Conservation (phyloP, 371 early-diverging fungal species). For the Apophysomyces ossiformis region DNA sequence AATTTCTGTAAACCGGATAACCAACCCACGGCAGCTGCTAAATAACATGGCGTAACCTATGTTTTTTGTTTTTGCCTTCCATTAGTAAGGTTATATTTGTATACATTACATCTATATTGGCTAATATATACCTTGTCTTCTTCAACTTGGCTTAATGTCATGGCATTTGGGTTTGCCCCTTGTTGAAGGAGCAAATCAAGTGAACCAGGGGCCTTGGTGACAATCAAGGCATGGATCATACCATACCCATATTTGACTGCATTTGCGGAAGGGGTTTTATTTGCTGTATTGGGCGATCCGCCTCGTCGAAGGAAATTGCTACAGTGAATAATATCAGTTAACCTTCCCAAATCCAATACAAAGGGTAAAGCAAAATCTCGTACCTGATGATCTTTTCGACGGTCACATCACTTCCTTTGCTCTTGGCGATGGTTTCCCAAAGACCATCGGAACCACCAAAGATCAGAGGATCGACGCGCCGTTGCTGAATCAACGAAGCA, state of each 20-base stretch:
- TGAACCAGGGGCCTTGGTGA: constrained; percentile 30
- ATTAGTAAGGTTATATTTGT: neutral
- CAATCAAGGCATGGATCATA: constrained; percentile 47
- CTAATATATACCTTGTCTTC: constrained; percentile 36
- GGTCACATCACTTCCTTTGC: constrained; percentile 36
- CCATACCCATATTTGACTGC: constrained; percentile 50
- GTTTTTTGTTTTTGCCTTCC: neutral
- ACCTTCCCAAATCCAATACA: constrained; percentile 1
- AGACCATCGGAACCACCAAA: constrained; percentile 54
- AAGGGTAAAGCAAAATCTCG: neutral
- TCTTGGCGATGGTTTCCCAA: constrained; percentile 50
- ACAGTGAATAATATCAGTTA: neutral
- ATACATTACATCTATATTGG: neutral
- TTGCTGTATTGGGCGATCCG: constrained; percentile 58
- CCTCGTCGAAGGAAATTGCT: constrained; percentile 51
- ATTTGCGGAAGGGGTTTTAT: constrained; percentile 37
- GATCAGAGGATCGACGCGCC: constrained; percentile 44
- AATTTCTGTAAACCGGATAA: constrained; percentile 45
- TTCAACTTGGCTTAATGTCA: constrained; percentile 39
- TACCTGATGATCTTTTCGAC: constrained; percentile 53
- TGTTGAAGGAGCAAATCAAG: constrained; percentile 44
- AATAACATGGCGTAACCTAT: constrained; percentile 44
- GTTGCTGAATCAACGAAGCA: constrained; percentile 38
- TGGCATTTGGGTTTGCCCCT: constrained; percentile 53
- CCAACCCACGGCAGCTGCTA: constrained; percentile 55